Evolutionary conservation across 2,329 filamentous ascomycete genomes (phyloP).

Genomic region (Pseudogymnoascus sp.): DNA sequence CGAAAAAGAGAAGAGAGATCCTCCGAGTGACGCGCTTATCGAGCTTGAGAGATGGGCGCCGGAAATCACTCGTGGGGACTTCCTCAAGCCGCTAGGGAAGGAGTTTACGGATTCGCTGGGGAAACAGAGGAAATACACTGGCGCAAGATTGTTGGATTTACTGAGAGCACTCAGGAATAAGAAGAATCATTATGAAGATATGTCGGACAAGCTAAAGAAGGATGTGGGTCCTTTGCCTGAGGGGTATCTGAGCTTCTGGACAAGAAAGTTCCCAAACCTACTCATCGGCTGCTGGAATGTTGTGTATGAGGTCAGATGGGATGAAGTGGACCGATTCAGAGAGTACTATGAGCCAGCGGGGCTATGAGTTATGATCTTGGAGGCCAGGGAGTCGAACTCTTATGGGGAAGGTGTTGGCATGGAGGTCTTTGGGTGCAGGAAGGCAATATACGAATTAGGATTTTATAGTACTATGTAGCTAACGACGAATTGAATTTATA

Average conservation of each 20-base stretch:
- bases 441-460: not conserved
- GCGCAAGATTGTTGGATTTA: slow-evolving; percentile 72
- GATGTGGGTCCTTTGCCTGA: slow-evolving; percentile 55
- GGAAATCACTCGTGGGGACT: slow-evolving; percentile 59
- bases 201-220: slow-evolving; percentile 69
- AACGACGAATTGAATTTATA: not conserved
- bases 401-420: not conserved
- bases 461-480: slow-evolving; percentile 1
- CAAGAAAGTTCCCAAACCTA: slow-evolving; percentile 54
- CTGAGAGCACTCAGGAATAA: slow-evolving; percentile 88
- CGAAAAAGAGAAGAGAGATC: slow-evolving; percentile 82
- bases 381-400: not conserved
- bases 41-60: slow-evolving; percentile 48
- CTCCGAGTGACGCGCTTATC: slow-evolving; percentile 59
- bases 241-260: slow-evolving; percentile 63
- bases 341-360: slow-evolving; percentile 54
- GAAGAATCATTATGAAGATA: slow-evolving; percentile 95
- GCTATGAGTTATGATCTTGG: not conserved
- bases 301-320: slow-evolving; percentile 46
- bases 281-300: slow-evolving; percentile 59
- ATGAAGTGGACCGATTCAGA: slow-evolving; percentile 49
- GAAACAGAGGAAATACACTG: slow-evolving; percentile 92
- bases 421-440: not conserved
- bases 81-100: slow-evolving; percentile 65
- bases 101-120: slow-evolving; percentile 84